Evolutionary conservation across 306 rosid genomes (phyloP), one percentile per base, ranked within the genome.

Genomic region (barrel medic (Medicago truncatula)): DNA sequence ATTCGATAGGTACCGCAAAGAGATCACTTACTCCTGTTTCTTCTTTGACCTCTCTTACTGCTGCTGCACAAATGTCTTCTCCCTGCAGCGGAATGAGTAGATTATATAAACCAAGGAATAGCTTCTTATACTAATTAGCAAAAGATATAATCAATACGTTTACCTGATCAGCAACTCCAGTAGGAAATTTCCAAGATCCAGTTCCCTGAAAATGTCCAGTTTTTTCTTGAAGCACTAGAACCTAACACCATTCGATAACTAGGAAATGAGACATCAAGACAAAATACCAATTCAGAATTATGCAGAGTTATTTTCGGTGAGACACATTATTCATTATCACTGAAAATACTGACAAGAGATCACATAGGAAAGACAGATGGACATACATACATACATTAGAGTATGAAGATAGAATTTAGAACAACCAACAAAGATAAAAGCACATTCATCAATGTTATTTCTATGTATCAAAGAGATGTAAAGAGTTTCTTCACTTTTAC

Each of bases 171-270:
- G 87, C 91, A 85, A 84, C 85, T 80, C 97, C 97, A 5, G 98
- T 94, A 50, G 98, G 97, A 59, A 87, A 75, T 76, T 94, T 94
- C 97, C 98, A 92, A 43, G 80, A 74, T 20, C 96, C 92, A 67
- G 60, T 83, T 44, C 96, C 92, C 43, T 68, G 60, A 66, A 87
- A 83, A 11, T 28, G 38, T 79, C 98, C 98, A 20, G 70, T 76
- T 80, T 86, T 94, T 84, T 92, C 97, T 86, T 88, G 92, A 74
- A 94, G 96, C 65, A 89, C 96, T n/a, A 94, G 81, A 72, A 94
- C 84, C 97, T 92, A 54, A 14, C 66, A 71, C 41, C 78, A 70
- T 59, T 31, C 41, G 36, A 61, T 66, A 31, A 38, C 38, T 12
- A 72, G 70, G 41, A 76, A 71, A 53, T 36, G 10, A 73, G 54